Conservation (phyloP, 129 eudicot species). For the Cynara cardunculus region DNA sequence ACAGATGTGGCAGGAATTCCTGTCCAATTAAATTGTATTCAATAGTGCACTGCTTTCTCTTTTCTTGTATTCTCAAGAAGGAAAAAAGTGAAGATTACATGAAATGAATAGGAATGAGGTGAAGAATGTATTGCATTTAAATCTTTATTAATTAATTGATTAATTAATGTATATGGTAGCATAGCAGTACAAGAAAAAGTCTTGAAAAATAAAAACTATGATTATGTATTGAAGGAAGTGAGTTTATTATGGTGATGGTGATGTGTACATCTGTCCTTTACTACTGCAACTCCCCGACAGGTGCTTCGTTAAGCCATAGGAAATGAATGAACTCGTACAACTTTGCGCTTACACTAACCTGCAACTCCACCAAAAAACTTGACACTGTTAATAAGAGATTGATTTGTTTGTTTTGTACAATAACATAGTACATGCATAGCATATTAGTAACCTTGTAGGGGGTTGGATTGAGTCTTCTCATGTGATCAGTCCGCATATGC, state of each 20-base stretch:
- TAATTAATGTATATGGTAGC: background rate
- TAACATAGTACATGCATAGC: background rate
- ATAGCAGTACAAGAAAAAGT: background rate
- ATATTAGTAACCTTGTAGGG: conserved; percentile 78
- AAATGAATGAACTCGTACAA: conserved; percentile 94
- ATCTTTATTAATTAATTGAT: background rate
- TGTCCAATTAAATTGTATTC: background rate
- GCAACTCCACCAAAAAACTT: conserved; percentile 15
- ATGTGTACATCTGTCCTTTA: conserved; percentile 25
- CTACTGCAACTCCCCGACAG: conserved; percentile 89
- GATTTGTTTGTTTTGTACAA: background rate
- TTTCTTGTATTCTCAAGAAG: background rate
- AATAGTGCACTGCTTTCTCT: background rate
- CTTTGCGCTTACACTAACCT: conserved; percentile 97
- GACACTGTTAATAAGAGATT: background rate
- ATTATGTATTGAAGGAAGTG: background rate
- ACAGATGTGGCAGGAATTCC: background rate
- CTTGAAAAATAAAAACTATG: background rate
- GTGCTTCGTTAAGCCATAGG: conserved; percentile 99
- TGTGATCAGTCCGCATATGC: conserved; percentile 94
- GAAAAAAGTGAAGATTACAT: background rate
- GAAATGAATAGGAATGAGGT: background rate
- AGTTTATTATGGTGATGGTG: conserved; percentile 15
- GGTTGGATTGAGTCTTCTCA: conserved; percentile 97
- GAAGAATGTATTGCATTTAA: background rate